phyloP scores from a whole-genome alignment of 192 early-diverging fungal genomes.

The Backusella westeae region DNA sequence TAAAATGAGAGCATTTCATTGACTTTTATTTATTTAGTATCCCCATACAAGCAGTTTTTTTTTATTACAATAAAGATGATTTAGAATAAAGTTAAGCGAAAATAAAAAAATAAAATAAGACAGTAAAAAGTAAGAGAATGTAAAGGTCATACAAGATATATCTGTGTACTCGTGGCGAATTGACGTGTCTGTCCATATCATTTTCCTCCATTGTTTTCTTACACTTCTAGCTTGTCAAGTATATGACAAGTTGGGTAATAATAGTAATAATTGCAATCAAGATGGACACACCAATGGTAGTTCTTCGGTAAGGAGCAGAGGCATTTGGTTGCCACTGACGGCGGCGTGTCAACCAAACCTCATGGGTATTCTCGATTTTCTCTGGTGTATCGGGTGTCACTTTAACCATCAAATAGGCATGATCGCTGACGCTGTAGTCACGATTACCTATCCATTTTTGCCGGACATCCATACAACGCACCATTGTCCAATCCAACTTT shows the following conservation, averaged over 20 bases:
- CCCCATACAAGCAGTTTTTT: neutral
- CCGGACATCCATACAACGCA: conserved; percentile 53
- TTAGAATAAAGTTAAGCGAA: neutral
- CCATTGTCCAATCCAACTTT: conserved; percentile 74
- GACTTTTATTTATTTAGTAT: neutral
- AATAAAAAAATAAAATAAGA: neutral
- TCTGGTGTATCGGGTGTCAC: conserved; percentile 21
- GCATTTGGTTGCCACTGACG: conserved; percentile 10
- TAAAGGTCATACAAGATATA: neutral
- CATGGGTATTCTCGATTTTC: neutral
- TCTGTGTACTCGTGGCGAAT: neutral
- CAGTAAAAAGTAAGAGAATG: neutral
- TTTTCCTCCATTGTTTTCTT: neutral
- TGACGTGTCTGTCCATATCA: neutral
- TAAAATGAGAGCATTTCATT: neutral
- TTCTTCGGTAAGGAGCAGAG: conserved; percentile 7
- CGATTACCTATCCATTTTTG: conserved; percentile 58
- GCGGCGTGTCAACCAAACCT: conserved; percentile 3
- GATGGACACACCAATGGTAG: neutral
- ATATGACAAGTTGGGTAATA: neutral
- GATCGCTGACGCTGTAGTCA: conserved; percentile 66
- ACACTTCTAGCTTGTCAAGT: neutral
- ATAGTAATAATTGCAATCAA: conserved; percentile 1
- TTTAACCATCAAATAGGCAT: conserved; percentile 66
- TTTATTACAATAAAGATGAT: neutral